phyloP scores from a whole-genome alignment of 352 stramenopile genomes.

The Phytophthora tubulina region DNA sequence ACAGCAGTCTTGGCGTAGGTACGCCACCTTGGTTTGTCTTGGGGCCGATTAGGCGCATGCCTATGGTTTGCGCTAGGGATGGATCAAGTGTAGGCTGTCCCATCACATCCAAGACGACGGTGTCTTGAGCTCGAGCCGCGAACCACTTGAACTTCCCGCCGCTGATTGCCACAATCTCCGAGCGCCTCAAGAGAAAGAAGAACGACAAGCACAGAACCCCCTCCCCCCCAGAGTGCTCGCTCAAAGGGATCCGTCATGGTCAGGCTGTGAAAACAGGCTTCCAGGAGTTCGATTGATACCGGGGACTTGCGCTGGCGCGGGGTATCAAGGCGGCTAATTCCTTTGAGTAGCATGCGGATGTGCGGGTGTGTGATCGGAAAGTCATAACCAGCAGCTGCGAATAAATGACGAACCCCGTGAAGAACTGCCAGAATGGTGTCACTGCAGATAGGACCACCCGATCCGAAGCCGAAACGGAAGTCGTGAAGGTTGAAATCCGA shows the following conservation, averaged over 20 bases:
- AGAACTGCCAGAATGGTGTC: not conserved
- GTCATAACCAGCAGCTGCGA: not conserved
- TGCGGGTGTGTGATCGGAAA: constrained; percentile 12
- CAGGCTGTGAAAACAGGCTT: constrained; percentile 2
- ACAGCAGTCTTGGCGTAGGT: constrained; percentile 10
- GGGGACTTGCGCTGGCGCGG: not conserved
- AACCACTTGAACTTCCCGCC: constrained; percentile 28
- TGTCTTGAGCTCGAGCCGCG: constrained; percentile 15
- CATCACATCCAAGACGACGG: not conserved
- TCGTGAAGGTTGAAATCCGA: constrained; percentile 12
- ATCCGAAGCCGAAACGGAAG: constrained; percentile 4
- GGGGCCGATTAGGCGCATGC: constrained; percentile 4
- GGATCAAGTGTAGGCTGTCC: too few species aligned
- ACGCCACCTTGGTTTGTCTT: constrained; percentile 19
- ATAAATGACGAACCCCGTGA: constrained; percentile 8
- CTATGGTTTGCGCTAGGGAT: not conserved
- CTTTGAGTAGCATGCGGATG: constrained; percentile 21
- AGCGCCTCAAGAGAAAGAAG: constrained; percentile 22
- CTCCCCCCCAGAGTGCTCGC: constrained; percentile 20
- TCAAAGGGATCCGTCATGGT: not conserved
- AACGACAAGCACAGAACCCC: constrained; percentile 26
- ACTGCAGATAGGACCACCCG: not conserved
- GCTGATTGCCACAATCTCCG: constrained; percentile 14
- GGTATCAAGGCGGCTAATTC: constrained; percentile 11
- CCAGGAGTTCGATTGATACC: not conserved